Conservation (phyloP, 1,139 yeast species). For the Hyphopichia fennica region DNA sequence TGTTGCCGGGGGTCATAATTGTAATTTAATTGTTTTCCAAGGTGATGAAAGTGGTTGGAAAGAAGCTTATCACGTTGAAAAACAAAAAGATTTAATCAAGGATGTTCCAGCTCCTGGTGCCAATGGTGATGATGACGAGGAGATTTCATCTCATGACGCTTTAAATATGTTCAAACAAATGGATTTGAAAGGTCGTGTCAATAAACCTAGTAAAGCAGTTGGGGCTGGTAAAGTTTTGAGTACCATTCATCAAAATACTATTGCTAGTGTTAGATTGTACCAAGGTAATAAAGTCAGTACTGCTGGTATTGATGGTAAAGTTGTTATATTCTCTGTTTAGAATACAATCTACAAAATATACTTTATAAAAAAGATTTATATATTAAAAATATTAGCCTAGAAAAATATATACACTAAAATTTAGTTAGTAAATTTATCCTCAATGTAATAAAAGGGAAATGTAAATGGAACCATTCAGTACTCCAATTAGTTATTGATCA, state of each 20-base stretch:
- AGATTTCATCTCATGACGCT: conserved; percentile 74
- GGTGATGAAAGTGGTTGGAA: conserved; percentile 73
- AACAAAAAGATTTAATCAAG: conserved; percentile 44
- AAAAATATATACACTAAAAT: too few relatives aligned
- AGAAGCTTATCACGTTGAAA: conserved; percentile 63
- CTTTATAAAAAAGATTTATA: too few relatives aligned
- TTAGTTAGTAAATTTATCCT: too few relatives aligned
- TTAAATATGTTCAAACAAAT: conserved; percentile 93
- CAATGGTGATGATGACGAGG: conserved; percentile 51
- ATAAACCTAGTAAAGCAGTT: conserved; percentile 34
- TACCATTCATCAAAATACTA: conserved; percentile 91
- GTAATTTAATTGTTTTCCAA: conserved; percentile 83
- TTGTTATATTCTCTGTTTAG: conserved; percentile 58
- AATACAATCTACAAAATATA: too few relatives aligned
- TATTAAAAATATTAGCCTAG: too few relatives aligned
- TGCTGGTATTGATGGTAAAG: conserved; percentile 81
- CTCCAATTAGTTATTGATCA: not conserved
- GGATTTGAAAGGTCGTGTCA: conserved; percentile 87
- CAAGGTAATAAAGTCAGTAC: conserved; percentile 44
- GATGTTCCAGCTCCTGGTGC: conserved; percentile 29
- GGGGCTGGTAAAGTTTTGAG: conserved; percentile 52
- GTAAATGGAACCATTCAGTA: not conserved
- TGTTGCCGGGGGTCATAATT: conserved; percentile 90
- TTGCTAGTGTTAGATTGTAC: conserved; percentile 70
- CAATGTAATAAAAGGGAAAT: too few relatives aligned